These are phyloP conservation scores for Phaeolepiota aurea DNA, from an alignment of 768 basidiomycete species.

Conservation along the genomic window DNA sequence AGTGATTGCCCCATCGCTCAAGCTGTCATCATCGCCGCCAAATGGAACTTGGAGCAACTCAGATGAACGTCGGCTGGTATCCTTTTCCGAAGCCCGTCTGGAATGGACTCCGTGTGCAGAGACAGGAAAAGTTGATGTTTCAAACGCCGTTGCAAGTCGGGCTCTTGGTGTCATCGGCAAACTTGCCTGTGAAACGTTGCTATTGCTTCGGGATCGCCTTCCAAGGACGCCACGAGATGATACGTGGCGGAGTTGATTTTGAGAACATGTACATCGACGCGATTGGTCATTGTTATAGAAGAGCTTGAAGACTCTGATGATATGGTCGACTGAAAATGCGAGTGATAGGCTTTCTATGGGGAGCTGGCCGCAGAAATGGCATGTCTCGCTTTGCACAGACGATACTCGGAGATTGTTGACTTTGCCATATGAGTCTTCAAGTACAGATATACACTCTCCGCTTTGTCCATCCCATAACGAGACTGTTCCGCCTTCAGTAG, in stretches of 20 bases:
- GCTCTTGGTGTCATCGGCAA: conserved; percentile 43
- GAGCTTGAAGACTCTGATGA: conserved; percentile 58
- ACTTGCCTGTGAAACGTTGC: conserved; percentile 35
- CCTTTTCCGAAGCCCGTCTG: conserved; percentile 66
- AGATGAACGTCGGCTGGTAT: conserved; percentile 37
- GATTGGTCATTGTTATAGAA: conserved; percentile 40
- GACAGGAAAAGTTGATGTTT: conserved; percentile 60
- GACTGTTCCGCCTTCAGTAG: conserved; percentile 58
- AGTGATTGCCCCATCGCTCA: conserved; percentile 23
- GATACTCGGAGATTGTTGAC: conserved; percentile 57
- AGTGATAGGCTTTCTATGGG: conserved; percentile 59
- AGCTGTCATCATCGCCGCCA: conserved; percentile 28
- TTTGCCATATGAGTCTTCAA: conserved; percentile 52
- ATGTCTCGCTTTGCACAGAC: conserved; percentile 44
- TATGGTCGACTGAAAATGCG: conserved; percentile 56
- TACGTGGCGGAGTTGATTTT: conserved; percentile 34
- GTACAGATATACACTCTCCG: conserved; percentile 50
- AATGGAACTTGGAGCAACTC: conserved; percentile 40
- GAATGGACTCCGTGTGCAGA: conserved; percentile 76
- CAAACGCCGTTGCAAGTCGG: conserved; percentile 38
- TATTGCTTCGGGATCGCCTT: conserved; percentile 56
- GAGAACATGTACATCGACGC: conserved; percentile 60
- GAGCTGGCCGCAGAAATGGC: conserved; percentile 63
- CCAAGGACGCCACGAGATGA: conserved; percentile 40
- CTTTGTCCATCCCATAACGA: conserved; percentile 73